Base-by-base conservation (phyloP, 192 early-diverging fungal genomes). In the Linnemannia schmuckeri region DNA sequence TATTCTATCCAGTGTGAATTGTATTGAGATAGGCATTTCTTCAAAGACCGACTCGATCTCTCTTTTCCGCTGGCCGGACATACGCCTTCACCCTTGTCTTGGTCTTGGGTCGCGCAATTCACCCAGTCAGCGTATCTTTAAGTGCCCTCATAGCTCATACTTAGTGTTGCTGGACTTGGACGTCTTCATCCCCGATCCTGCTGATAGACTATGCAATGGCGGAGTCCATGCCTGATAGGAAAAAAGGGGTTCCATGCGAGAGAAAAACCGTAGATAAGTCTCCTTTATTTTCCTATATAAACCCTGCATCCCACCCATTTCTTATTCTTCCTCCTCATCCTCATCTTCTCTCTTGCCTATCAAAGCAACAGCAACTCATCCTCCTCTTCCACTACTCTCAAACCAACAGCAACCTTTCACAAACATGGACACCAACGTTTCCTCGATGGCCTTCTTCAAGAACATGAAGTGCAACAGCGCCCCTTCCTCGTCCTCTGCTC, bases 401-500 rank as follows among this genome's bases (percentile, higher is more conserved):
- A 74, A 27, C 4, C 70, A 61, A 47, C n/a, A 72, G 30, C 70
- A 72, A 17, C 9, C 54, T 33, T 33, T 44, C 12, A 72, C 78
- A 22, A 72, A 47, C 66, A 83, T 83, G 82, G 82, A 83, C 46
- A 83, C 82, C 76, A 83, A 83, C 82, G 41, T n/a, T 61, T 83
- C 82, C n/a, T 83, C 82, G 57, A 83, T 83, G 82, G 82, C 82
- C 76, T 83, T 78, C 72, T 83, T 83, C 82, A 83, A 38, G 61
- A 83, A 83, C 82, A 83, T 83, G 82, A 83, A 83, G 77, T 83
- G 82, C 82, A 83, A 82, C 71, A 82, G 49, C 27, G 9, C 54
- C 3, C 18, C 82, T 8, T 15, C 73, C 4, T 30, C 72, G 15
- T 57, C 76, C 10, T 40, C 55, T 44, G 33, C 46, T 38, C 71